Base-by-base conservation (phyloP, 768 basidiomycete species). In the Pluteus cervinus region DNA sequence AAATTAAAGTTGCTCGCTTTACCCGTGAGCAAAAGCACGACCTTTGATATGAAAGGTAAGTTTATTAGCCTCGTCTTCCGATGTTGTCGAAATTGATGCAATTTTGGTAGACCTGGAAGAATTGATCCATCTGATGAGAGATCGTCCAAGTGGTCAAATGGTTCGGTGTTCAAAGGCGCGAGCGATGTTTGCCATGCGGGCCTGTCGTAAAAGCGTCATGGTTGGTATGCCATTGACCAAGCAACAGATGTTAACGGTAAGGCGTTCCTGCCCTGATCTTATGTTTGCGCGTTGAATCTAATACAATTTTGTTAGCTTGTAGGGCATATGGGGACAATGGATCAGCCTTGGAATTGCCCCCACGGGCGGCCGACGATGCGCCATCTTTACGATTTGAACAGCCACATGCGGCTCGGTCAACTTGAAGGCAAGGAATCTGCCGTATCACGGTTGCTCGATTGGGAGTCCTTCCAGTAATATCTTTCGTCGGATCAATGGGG, bases 161-260 rank as follows among this genome's bases (percentile, higher is more conserved):
- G 87, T 96, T 0, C 72, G 96, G 15, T 96, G 91, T 53, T 84
- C 85, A 11, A 98, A 98, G 57, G 90, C 87, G 11, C 75, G 92
- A 11, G 71, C 81, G 4, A 97, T 99, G 93, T 97, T 99, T 53
- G 96, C 96, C 1, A 87, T 82, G 75, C 76, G 93, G 24, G 96
- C 96, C 0, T 99, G 96, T 60, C 59, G 94, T 45, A 92, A 87
- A 65, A 97, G 92, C 57, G 81, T 96, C 28, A 99, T 98, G 96
- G 71, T 97, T 29, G 93, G 96, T 3, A 87, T 77, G 65, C 69
- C 91, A 8, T 66, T 98, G 43, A 90, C 73, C 24, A 66, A 60
- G 42, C 57, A 65, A 11, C 88, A 87, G 52, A 98, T 99, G 94
- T 73, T 68, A 14, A 52, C 66, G 42, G 84, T 88, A 49, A 55